A percentile compares a stretch with the other conserved stretches of the same genome.
These are phyloP conservation scores for Neurospora africana DNA, from an alignment of 495 filamentous ascomycete genomes.

Conservation along the genomic window DNA sequence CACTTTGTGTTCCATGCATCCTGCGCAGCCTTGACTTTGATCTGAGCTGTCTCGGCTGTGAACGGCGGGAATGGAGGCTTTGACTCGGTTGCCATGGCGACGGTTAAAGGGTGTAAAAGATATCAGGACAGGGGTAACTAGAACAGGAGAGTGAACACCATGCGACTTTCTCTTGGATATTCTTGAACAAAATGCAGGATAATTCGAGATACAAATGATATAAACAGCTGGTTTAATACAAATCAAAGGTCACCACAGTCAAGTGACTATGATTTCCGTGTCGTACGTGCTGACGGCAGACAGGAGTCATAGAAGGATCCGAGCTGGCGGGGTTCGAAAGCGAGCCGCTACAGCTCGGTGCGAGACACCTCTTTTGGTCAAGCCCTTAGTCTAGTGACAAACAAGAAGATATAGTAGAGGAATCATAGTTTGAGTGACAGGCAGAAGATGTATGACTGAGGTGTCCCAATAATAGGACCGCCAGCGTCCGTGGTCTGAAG, in stretches of 20 bases:
- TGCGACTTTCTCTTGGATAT: background rate
- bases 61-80: slow-evolving; percentile 62
- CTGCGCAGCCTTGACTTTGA: slow-evolving; percentile 82
- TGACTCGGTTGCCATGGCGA: slow-evolving; percentile 16
- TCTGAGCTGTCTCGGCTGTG: slow-evolving; percentile 57
- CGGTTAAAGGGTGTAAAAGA: background rate
- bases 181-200: background rate
- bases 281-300: background rate
- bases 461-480: background rate
- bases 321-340: background rate
- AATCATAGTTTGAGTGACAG: background rate
- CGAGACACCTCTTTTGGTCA: background rate
- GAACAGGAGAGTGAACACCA: background rate
- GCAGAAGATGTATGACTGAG: background rate
- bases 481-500: background rate
- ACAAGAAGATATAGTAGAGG: background rate
- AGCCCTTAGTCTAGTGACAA: background rate
- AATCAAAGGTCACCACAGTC: background rate
- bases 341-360: background rate
- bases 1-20: slow-evolving; percentile 77
- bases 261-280: background rate
- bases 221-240: background rate
- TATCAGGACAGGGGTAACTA: background rate
- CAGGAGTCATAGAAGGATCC: background rate
- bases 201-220: background rate